Base-by-base conservation (phyloP, 352 stramenopile species). In the Phytophthora idaei region DNA sequence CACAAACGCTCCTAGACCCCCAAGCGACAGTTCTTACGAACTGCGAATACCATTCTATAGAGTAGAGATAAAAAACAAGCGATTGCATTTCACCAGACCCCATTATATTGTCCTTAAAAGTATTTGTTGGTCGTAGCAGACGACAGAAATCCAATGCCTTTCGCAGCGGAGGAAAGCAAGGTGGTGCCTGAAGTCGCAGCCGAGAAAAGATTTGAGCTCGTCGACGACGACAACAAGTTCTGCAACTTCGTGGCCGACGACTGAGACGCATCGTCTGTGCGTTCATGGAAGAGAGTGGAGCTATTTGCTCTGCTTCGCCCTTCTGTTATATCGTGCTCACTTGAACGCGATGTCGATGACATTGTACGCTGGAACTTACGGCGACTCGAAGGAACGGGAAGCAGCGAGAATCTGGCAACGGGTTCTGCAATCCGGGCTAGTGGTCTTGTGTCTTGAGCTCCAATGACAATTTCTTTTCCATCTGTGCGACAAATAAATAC, bases 111-210 rank as follows among this genome's bases (percentile, higher is more conserved):
- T 25, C 21, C 25, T 88, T 67, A 93, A 75, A 93, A 90, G 67
- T 93, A 90, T 49, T 73, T 89, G 57, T 70, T 78, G 17, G 42
- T 77, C 28, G 75, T 94, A 28, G 85, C 87, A 34, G 85, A 93
- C 31, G 87, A 94, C 32, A 94, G 55, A 44, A 90, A 92, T 34
- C 83, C 90, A 64, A 95, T 93, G 36, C 88, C 85, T 58, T 95
- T 95, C 37, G 86, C 88, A 15, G 84, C 84, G 8, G 83, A 90
- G 27, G 77, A 85, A 32, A 90, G 66, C 63, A 90, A 44, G 29
- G 81, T 90, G 15, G 79, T 85, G n/a, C 80, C 80, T 34, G 78
- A 83, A 14, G 78, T 73, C 28, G 83, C 83, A 8, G 85, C 79
- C 12, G 80, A 89, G 4, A 92, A 77, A 37, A 92, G 70, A 60